A percentile compares a stretch with the other conserved stretches of the same genome.
Evolutionary conservation across 179 eudicot genomes (phyloP).

Genomic region (Vitellaria paradoxa): DNA sequence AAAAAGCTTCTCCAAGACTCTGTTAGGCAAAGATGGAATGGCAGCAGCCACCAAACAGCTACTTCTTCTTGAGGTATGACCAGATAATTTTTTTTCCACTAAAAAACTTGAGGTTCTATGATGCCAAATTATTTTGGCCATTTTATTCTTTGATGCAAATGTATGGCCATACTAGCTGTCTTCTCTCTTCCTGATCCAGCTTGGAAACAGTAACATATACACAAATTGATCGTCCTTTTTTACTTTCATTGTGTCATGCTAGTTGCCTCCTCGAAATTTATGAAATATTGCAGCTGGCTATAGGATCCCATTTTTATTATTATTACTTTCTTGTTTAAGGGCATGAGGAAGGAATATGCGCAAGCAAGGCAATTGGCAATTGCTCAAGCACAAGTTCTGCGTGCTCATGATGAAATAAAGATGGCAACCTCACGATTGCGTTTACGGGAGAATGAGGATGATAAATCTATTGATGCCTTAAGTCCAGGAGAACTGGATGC

Average conservation of each 20-base stretch:
- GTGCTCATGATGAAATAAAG: conserved; percentile 94
- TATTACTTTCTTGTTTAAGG: conserved; percentile 29
- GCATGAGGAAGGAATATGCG: conserved; percentile 92
- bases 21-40: conserved; percentile 57
- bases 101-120: too few relatives aligned
- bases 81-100: background rate
- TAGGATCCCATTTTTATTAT: background rate
- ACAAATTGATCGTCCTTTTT: background rate
- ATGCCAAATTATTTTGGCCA: background rate
- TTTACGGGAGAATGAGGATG: conserved; percentile 61
- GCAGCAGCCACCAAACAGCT: conserved; percentile 67
- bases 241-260: background rate
- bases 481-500: conserved; percentile 78
- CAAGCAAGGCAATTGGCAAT: conserved; percentile 81
- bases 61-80: conserved; percentile 75
- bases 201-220: background rate
- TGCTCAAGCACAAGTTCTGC: conserved; percentile 85
- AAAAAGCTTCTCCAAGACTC: conserved; percentile 59
- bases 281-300: background rate
- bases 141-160: background rate
- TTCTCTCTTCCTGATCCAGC: background rate
- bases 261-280: background rate
- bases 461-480: conserved; percentile 74
- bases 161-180: background rate
- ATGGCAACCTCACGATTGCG: conserved; percentile 98